Evolutionary conservation across 352 stramenopile genomes (phyloP), one percentile per base, ranked within the genome.

Genomic region (Phytophthora sojae): DNA sequence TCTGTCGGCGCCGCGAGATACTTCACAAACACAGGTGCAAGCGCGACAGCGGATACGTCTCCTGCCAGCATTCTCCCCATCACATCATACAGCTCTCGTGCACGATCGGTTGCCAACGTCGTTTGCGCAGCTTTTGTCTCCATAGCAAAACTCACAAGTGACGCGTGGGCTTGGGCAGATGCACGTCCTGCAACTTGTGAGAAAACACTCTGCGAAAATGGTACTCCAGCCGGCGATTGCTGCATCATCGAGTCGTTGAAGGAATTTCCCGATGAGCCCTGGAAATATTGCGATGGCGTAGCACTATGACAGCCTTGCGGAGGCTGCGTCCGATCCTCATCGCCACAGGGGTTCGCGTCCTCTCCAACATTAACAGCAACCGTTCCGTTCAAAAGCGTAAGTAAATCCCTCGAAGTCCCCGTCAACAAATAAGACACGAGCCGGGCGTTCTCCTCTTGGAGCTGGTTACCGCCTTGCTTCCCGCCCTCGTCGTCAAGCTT

Each of bases 171-270:
- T 60, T 85, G 76, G 12, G 66, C 71, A n/a, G 67, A 72, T 9
- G 79, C 64, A n/a, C 74, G 81, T 3, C 58, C 79, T 2, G 72
- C 69, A 19, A 88, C 52, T 58, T 90, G 82, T 2, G 82, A 89
- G 61, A 90, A 88, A 8, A 90, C 81, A 61, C 79, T 90, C 35
- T 89, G 82, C 0, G 82, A 89, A 45, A 86, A 80, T 11, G n/a
- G 58, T 6, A 75, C 19, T 14, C 59, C 67, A 39, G 47, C 37
- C 4, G 62, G 25, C 6, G 67, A 76, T 15, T 76, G 65, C 35
- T 61, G 67, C 58, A 81, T 11, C 58, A 81, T 11, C 49, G 75
- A 81, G 35, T 70, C 67, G 50, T 44, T 73, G 17, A 69, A 35
- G 4, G 75, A 78, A 12, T 71, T 70, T 11, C 49, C 61, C 4